Base-by-base conservation (phyloP, 164 flowering plant species). In the Paratinospora sagittata region DNA sequence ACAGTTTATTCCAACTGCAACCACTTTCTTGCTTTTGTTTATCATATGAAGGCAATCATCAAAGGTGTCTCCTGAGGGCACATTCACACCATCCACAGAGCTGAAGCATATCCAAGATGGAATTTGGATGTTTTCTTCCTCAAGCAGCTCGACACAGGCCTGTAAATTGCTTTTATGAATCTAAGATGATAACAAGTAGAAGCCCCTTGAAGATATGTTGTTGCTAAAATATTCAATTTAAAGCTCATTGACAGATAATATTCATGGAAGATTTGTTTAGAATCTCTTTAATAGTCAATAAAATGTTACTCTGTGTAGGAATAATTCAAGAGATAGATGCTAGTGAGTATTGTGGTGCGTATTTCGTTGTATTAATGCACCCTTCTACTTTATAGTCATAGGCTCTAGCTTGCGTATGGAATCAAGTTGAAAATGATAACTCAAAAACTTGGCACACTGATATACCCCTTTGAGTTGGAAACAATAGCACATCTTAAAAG, bases 91-190 rank as follows among this genome's bases (percentile, higher is more conserved):
- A 79, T 91, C 97, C 19, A 88, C 88, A 17, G 88, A 88, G 73
- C 88, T 88, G 81, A 90, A 91, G 81, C 92, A 90, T 30, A 94
- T 88, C 97, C 94, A 91, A 13, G 95, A 85, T 57, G 97, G 95
- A 10, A 89, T 85, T 33, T 83, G 65, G 19, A 89, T 70, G 57
- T 84, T 75, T 77, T 89, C 90, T 83, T 91, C 96, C 65, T 93
- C 92, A 58, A 93, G 90, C 77, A 93, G 74, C 78, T 93, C 90
- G 17, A 79, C 83, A 70, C 86, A 85, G 27, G 97, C 98, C 97
- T 90, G 84, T 19, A 72, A 76, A 26, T 23, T 33, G 10, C 43
- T 61, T 6, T n/a, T 37, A 34, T 45, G 52, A 68, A 63, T 12
- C 57, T 55, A 70, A 49, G 37, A 27, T 27, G 41, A 64, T 64